A percentile compares a stretch with the other conserved stretches of the same genome.
Conservation (phyloP, 305 asterid species). For the Solanum hybrid region DNA sequence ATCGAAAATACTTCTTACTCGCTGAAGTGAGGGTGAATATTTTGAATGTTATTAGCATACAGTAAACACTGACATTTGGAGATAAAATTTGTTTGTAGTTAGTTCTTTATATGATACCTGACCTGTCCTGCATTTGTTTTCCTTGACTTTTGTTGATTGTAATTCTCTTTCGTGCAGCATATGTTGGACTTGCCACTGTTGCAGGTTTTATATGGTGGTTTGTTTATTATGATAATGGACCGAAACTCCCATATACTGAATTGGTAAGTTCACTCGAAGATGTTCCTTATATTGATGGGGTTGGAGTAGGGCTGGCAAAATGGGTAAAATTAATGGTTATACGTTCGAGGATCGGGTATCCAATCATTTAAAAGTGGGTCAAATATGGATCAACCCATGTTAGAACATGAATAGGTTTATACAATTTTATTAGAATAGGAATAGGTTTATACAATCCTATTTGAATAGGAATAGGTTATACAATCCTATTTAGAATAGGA, state of each 20-base stretch:
- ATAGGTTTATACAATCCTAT: background rate
- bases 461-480: background rate
- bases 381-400: background rate
- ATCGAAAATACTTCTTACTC: background rate
- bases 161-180: slow-evolving; percentile 50
- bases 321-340: background rate
- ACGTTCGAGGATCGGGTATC: background rate
- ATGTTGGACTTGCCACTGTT: slow-evolving; percentile 95
- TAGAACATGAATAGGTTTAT: background rate
- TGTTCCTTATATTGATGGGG: background rate
- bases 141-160: slow-evolving; percentile 9
- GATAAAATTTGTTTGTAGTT: background rate
- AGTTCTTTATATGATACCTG: background rate
- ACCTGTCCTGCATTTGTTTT: background rate
- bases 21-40: background rate
- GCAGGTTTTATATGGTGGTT: slow-evolving; percentile 99
- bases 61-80: background rate
- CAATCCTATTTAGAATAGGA: background rate
- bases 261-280: slow-evolving; percentile 42
- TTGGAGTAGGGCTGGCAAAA: background rate
- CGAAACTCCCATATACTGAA: slow-evolving; percentile 70
- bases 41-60: background rate
- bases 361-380: background rate
- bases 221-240: slow-evolving; percentile 74
- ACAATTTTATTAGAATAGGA: background rate